These are phyloP conservation scores for Magnaporthiopsis poae DNA, from an alignment of 2,329 filamentous ascomycete species.

Conservation along the genomic window DNA sequence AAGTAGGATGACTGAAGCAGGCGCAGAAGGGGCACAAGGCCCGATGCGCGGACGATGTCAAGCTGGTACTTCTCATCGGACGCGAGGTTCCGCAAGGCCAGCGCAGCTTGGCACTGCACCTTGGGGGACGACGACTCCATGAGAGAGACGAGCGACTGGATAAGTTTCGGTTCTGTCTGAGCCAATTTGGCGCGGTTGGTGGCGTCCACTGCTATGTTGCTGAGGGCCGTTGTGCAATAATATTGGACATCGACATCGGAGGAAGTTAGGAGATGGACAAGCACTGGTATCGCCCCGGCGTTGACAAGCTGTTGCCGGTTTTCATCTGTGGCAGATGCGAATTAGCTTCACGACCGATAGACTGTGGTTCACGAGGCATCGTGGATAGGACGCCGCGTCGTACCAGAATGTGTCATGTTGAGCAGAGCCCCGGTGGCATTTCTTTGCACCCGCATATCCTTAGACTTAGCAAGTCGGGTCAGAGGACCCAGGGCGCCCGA, in stretches of 20 bases:
- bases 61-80: slow-evolving; percentile 98
- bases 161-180: slow-evolving; percentile 79
- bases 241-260: slow-evolving; percentile 96
- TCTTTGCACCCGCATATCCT: slow-evolving; percentile 95
- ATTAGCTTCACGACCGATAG: slow-evolving; percentile 9
- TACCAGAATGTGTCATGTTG: slow-evolving; percentile 99
- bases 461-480: slow-evolving; percentile 86
- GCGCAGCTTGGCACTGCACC: slow-evolving; percentile 91
- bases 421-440: slow-evolving; percentile 92
- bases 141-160: slow-evolving; percentile 85
- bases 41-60: slow-evolving; percentile 85
- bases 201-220: slow-evolving; percentile 93
- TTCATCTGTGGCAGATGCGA: slow-evolving; percentile 55
- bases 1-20: slow-evolving; percentile 92
- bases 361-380: background rate
- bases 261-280: slow-evolving; percentile 88
- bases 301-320: slow-evolving; percentile 96
- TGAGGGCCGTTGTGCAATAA: slow-evolving; percentile 95
- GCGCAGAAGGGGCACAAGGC: slow-evolving; percentile 73
- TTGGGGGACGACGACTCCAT: slow-evolving; percentile 98
- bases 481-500: slow-evolving; percentile 86
- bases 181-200: slow-evolving; percentile 85
- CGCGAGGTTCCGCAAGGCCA: slow-evolving; percentile 86
- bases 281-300: slow-evolving; percentile 91
- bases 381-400: slow-evolving; percentile 16